These are phyloP conservation scores for Akebia trifoliata DNA, from an alignment of 164 flowering plant genomes.

Conservation along the genomic window DNA sequence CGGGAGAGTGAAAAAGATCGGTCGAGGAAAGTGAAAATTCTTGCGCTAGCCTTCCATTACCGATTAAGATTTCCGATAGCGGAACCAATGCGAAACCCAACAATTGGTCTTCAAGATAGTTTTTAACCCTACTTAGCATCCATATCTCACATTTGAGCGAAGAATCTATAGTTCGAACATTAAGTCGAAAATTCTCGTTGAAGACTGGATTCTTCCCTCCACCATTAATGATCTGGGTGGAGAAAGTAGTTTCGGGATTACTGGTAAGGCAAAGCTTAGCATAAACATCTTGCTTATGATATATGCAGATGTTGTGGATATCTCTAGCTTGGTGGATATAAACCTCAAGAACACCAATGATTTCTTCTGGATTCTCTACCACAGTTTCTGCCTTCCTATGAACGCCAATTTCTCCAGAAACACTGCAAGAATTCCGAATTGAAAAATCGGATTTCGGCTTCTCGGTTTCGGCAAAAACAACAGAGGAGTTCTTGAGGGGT, in stretches of 20 bases:
- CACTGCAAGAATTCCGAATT: slow-evolving; percentile 15
- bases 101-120: slow-evolving; percentile 88
- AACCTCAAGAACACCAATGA: slow-evolving; percentile 68
- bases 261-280: slow-evolving; percentile 85
- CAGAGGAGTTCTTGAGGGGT: slow-evolving; percentile 42
- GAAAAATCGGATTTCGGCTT: slow-evolving; percentile 26
- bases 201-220: slow-evolving; percentile 92
- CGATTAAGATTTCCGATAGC: slow-evolving; percentile 51
- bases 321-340: slow-evolving; percentile 84
- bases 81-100: slow-evolving; percentile 90
- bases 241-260: slow-evolving; percentile 62
- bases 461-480: slow-evolving; percentile 33
- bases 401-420: slow-evolving; percentile 23
- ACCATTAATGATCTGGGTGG: slow-evolving; percentile 77
- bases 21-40: slow-evolving; percentile 88
- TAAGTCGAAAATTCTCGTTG: slow-evolving; percentile 52
- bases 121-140: slow-evolving; percentile 92
- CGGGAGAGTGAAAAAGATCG: slow-evolving; percentile 91
- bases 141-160: slow-evolving; percentile 92
- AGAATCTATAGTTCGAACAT: slow-evolving; percentile 49
- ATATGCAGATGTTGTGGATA: slow-evolving; percentile 94
- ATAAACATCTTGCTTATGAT: slow-evolving; percentile 97
- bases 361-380: slow-evolving; percentile 22
- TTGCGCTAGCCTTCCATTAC: slow-evolving; percentile 57
- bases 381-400: slow-evolving; percentile 25